These are phyloP conservation scores for Acer campestre DNA, from an alignment of 345 rosid species.

Conservation along the genomic window DNA sequence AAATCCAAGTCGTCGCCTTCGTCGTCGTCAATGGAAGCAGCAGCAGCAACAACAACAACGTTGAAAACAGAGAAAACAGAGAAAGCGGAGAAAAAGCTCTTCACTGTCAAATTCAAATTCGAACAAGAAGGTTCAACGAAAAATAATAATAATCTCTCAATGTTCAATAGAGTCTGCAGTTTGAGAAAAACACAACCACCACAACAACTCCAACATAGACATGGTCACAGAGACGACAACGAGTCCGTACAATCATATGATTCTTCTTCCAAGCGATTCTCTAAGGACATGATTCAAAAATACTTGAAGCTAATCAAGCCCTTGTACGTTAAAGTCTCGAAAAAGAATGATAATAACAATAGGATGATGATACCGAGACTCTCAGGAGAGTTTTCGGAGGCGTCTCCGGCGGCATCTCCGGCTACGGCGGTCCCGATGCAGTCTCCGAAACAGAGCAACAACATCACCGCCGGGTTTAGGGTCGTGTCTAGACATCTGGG, in stretches of 20 bases:
- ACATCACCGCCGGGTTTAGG: conserved; percentile 47
- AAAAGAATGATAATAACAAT: conserved; percentile 32
- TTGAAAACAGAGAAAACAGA: conserved; percentile 25
- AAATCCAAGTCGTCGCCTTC: conserved; percentile 38
- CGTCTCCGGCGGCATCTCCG: conserved; percentile 54
- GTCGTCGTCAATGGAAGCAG: conserved; percentile 22
- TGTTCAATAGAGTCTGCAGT: conserved; percentile 38
- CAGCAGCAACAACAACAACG: conserved; percentile 16
- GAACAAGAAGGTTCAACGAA: conserved; percentile 30
- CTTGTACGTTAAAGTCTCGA: conserved; percentile 52
- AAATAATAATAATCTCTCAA: conserved; percentile 17
- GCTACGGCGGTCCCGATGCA: conserved; percentile 21
- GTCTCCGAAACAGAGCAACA: conserved; percentile 43
- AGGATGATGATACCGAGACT: conserved; percentile 20
- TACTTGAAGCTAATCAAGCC: conserved; percentile 76
- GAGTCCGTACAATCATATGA: neutral
- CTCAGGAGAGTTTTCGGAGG: conserved; percentile 26
- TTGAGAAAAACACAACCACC: conserved; percentile 19
- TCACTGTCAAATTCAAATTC: conserved; percentile 46
- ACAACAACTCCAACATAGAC: neutral
- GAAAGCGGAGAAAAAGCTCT: conserved; percentile 28
- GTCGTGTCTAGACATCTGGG: conserved; percentile 54
- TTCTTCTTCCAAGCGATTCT: conserved; percentile 47
- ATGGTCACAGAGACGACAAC: neutral
- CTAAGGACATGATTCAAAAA: conserved; percentile 50